These are phyloP conservation scores for Steccherinum ochraceum DNA, from an alignment of 768 basidiomycete genomes.

Conservation along the genomic window DNA sequence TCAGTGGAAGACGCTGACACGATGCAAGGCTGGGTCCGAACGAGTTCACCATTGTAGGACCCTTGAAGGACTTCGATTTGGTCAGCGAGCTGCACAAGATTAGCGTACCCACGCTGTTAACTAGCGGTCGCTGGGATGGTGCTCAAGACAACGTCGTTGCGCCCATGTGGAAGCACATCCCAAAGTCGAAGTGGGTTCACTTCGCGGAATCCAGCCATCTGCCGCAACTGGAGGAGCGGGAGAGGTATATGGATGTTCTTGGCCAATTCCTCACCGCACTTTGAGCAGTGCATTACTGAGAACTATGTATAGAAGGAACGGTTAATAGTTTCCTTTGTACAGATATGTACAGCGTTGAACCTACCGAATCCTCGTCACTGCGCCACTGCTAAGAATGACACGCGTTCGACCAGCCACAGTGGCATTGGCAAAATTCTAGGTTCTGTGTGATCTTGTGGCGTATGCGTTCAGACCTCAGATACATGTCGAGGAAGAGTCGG, in stretches of 20 bases:
- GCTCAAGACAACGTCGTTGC: slow-evolving; percentile 31
- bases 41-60: slow-evolving; percentile 33
- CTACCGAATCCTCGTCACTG: too few species aligned
- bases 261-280: slow-evolving; percentile 23
- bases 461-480: too few species aligned
- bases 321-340: too few species aligned
- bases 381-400: too few species aligned
- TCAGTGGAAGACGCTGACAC: neutral
- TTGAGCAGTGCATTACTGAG: neutral
- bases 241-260: slow-evolving; percentile 31
- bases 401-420: too few species aligned
- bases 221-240: slow-evolving; percentile 38
- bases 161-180: slow-evolving; percentile 32
- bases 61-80: slow-evolving; percentile 41
- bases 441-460: too few species aligned
- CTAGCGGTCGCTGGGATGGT: slow-evolving; percentile 37
- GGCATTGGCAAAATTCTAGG: too few species aligned
- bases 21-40: slow-evolving; percentile 21
- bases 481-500: too few species aligned
- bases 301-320: too few species aligned
- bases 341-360: too few species aligned
- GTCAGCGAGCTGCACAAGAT: slow-evolving; percentile 37
- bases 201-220: slow-evolving; percentile 39
- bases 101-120: slow-evolving; percentile 24
- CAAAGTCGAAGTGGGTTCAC: slow-evolving; percentile 37